Percentiles rank a stretch among this genome's conserved stretches.
Conservation (phyloP, 306 rosid genomes). For the Vicia sativa region DNA sequence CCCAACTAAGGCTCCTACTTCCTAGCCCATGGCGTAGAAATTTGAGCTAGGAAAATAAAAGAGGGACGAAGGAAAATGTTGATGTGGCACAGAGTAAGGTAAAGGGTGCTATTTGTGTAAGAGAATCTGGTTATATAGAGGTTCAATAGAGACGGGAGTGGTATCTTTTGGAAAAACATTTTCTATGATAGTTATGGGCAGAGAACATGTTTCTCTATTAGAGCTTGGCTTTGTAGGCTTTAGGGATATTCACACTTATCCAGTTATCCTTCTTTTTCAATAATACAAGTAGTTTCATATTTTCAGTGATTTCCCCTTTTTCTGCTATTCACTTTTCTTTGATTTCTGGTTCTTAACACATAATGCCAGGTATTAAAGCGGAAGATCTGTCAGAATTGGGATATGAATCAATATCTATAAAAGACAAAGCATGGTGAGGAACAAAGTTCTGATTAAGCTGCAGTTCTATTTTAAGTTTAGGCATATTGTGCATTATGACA, state of each 20-base stretch:
- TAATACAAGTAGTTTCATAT: slow-evolving; percentile 1
- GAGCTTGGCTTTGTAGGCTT: neutral
- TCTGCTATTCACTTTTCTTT: neutral
- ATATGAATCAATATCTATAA: slow-evolving; percentile 76
- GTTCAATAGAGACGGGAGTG: neutral
- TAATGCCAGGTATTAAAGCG: slow-evolving; percentile 44
- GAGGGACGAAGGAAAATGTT: neutral
- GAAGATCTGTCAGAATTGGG: slow-evolving; percentile 55
- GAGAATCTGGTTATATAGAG: neutral
- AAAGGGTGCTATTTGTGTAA: neutral
- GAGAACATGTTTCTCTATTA: neutral
- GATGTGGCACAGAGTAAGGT: neutral
- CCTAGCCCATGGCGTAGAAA: neutral
- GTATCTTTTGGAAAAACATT: neutral
- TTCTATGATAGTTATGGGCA: neutral
- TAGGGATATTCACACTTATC: neutral
- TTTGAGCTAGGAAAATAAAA: neutral
- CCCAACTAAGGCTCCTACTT: neutral
- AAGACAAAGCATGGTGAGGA: slow-evolving; percentile 90
- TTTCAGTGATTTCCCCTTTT: neutral
- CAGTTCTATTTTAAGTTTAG: slow-evolving; percentile 23
- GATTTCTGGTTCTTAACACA: neutral
- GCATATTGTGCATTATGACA: slow-evolving; percentile 2
- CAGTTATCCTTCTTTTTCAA: neutral
- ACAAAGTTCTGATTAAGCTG: slow-evolving; percentile 29